Evolutionary conservation across 208 protist species (phyloP), one percentile per base, ranked within the genome.

Genomic region (Angomonas desouzai): DNA sequence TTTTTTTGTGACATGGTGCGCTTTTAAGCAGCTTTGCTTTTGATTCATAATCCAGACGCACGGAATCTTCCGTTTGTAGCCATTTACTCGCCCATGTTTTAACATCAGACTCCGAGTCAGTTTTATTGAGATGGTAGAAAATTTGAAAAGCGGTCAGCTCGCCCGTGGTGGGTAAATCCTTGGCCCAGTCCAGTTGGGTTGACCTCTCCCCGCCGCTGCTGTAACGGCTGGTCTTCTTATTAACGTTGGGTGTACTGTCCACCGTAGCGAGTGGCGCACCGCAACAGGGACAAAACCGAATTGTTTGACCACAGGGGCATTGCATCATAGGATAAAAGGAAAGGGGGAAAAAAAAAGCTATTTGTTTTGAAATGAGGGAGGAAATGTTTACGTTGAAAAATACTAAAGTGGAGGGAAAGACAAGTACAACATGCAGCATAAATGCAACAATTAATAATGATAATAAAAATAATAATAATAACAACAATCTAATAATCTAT

Each of bases 81-180:
- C 45, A 51, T 4, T 16, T 34, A 32, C 32, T 45, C 9, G 32
- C 32, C 18, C 23, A 28, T 13, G 7, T 33, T 20, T 58, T 27
- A 3, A 22, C 30, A 22, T 62, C 29, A 6, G 45, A 16, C 6
- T 23, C 20, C 10, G 45, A 13, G 20, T 51, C 45, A 27, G 10
- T 51, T 23, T 23, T 23, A 16, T 51, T 51, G 3, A 51, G n/a
- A 16, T 51, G 45, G 20, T 27, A 13, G n/a, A 51, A 51, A 22
- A 51, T 51, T 51, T 51, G 9, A 51, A 51, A 51, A 51, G 18
- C 45, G 45, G 45, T 22, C 6, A 51, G 20, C 6, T 51, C 45
- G 3, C n/a, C 45, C 9, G 18, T 18, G 36, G 13, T 3, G 4
- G 45, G 45, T 27, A 51, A 23, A 3, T 13, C 6, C 20, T 13